Conservation (phyloP, 2,329 filamentous ascomycete genomes). For the Clonostachys solani region DNA sequence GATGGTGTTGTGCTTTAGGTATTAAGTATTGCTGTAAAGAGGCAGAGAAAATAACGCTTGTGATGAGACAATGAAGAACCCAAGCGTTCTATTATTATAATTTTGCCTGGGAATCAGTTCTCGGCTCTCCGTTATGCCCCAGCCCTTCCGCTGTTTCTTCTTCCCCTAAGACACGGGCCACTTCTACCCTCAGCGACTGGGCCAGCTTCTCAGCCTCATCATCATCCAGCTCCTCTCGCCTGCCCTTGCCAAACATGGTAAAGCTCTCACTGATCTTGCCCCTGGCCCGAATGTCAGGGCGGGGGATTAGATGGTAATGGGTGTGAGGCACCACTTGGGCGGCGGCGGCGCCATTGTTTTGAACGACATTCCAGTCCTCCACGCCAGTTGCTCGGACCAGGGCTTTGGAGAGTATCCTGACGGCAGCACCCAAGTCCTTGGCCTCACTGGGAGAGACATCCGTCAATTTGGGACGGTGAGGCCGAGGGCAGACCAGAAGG, state of each 20-base stretch:
- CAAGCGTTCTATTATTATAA: constrained; percentile 16
- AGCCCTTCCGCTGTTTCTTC: constrained; percentile 17
- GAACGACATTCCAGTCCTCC: constrained; percentile 90
- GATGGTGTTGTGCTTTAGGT: too few relatives aligned
- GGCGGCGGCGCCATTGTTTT: constrained; percentile 88
- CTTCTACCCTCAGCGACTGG: constrained; percentile 41
- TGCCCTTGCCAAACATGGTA: constrained; percentile 77
- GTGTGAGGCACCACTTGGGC: constrained; percentile 92
- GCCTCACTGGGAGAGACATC: constrained; percentile 63
- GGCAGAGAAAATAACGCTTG: too few relatives aligned
- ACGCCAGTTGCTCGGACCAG: constrained; percentile 66
- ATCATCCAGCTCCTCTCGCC: constrained; percentile 71
- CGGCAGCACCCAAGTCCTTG: constrained; percentile 60
- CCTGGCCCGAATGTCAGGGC: constrained; percentile 62
- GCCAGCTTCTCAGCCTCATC: constrained; percentile 64
- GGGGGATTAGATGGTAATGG: constrained; percentile 90
- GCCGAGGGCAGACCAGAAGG: constrained; percentile 73
- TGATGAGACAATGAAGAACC: too few relatives aligned
- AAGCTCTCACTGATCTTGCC: constrained; percentile 59
- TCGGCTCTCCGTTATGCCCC: constrained; percentile 9
- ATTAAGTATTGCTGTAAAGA: too few relatives aligned
- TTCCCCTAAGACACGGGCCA: constrained; percentile 41
- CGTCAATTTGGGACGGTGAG: constrained; percentile 73
- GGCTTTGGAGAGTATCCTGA: constrained; percentile 70
- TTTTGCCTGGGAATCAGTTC: constrained; percentile 21